These are phyloP conservation scores for Torulaspora pretoriensis DNA, from an alignment of 1,139 yeast species.

Conservation along the genomic window DNA sequence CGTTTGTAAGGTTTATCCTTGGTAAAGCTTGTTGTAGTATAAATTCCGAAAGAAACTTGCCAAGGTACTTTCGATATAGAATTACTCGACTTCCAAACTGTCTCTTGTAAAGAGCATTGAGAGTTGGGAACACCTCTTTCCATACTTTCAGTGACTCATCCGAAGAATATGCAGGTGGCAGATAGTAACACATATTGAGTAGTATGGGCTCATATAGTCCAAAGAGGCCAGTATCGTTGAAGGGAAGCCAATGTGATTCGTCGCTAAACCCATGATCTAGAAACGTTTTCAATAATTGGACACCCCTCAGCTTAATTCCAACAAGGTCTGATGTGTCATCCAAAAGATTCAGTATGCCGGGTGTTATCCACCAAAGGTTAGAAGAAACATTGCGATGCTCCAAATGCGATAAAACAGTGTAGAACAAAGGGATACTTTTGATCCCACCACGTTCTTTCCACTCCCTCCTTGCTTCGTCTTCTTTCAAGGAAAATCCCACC, in stretches of 20 bases:
- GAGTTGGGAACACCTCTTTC: conserved; percentile 26
- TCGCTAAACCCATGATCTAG: conserved; percentile 16
- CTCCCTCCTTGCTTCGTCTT: conserved; percentile 19
- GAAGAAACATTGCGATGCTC: conserved; percentile 23
- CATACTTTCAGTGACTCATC: conserved; percentile 21
- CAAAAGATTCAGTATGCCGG: conserved; percentile 33
- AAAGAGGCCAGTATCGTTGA: conserved; percentile 29
- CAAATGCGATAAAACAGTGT: conserved; percentile 21
- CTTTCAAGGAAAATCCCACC: conserved; percentile 22
- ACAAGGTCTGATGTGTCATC: conserved; percentile 31
- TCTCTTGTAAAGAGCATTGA: conserved; percentile 20
- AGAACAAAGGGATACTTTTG: conserved; percentile 28
- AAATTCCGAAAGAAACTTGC: conserved; percentile 24
- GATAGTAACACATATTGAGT: conserved; percentile 26
- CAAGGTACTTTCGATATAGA: conserved; percentile 13
- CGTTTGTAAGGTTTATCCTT: conserved; percentile 24
- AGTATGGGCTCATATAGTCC: conserved; percentile 27
- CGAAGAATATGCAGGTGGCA: conserved; percentile 30
- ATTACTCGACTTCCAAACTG: conserved; percentile 14
- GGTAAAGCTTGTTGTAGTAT: conserved; percentile 30
- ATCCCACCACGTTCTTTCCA: conserved; percentile 31
- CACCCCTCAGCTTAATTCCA: conserved; percentile 27
- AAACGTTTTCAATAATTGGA: conserved; percentile 21
- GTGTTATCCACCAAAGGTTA: conserved; percentile 35
- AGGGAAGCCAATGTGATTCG: conserved; percentile 21